phyloP scores from a whole-genome alignment of 805 yeast genomes.

The Starmera quercuum region DNA sequence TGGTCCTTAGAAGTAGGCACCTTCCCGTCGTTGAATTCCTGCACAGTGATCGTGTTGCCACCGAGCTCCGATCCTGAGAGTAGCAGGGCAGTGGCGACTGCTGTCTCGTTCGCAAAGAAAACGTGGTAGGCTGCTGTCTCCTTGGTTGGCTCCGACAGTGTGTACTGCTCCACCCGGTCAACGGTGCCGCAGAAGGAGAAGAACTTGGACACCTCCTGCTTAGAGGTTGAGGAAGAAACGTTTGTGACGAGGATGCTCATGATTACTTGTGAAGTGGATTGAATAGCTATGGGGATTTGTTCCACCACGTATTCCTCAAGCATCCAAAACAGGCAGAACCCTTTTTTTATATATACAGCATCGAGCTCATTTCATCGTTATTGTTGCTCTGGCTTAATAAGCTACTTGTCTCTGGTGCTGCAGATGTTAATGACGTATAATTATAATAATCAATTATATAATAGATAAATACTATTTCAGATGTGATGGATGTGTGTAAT shows the following conservation, averaged over 20 bases:
- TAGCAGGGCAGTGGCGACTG: constrained; percentile 63
- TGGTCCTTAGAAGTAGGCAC: constrained; percentile 13
- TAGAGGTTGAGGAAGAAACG: constrained; percentile 41
- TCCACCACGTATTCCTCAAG: too few species aligned
- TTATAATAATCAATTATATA: too few species aligned
- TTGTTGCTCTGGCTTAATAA: too few species aligned
- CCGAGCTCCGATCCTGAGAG: constrained; percentile 70
- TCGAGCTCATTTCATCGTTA: too few species aligned
- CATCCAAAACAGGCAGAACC: too few species aligned
- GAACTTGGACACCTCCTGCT: constrained; percentile 51
- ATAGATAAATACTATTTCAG: not conserved
- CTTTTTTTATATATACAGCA: too few species aligned
- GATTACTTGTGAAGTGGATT: not conserved
- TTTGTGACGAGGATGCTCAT: constrained; percentile 42
- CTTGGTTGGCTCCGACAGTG: constrained; percentile 5
- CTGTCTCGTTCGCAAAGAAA: constrained; percentile 47
- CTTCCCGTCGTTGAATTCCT: constrained; percentile 20
- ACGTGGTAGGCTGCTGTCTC: constrained; percentile 34
- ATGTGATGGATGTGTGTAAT: too few species aligned
- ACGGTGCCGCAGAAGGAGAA: constrained; percentile 69
- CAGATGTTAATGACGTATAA: too few species aligned
- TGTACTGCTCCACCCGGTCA: constrained; percentile 14
- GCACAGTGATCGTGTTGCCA: constrained; percentile 44
- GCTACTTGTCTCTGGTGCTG: too few species aligned
- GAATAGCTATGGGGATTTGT: too few species aligned